Conservation (phyloP, 805 yeast genomes). For the Yarrowia sp. region DNA sequence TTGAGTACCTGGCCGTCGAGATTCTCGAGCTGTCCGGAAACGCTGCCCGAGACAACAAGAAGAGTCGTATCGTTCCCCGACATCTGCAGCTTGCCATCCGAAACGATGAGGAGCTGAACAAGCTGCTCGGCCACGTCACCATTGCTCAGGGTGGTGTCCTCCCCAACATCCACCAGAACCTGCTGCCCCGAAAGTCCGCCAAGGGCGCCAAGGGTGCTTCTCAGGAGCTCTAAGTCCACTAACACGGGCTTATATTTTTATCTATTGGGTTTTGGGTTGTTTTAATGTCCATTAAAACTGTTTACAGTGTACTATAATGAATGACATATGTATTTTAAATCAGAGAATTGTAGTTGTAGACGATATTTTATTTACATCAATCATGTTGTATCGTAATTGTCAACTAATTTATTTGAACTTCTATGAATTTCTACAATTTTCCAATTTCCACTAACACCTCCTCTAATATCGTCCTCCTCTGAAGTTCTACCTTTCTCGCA, state of each 20-base stretch:
- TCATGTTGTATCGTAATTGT: neutral
- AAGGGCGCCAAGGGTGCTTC: slow-evolving; percentile 52
- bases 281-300: slow-evolving; percentile 30
- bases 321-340: slow-evolving; percentile 23
- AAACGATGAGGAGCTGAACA: slow-evolving; percentile 98
- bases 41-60: slow-evolving; percentile 99
- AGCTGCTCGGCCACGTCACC: slow-evolving; percentile 88
- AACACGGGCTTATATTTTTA: neutral
- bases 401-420: neutral
- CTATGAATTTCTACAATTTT: neutral
- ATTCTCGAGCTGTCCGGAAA: slow-evolving; percentile 97
- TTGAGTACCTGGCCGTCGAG: slow-evolving; percentile 96
- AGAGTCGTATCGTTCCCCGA: slow-evolving; percentile 98
- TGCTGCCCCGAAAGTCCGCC: slow-evolving; percentile 71
- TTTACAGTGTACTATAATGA: slow-evolving; percentile 31
- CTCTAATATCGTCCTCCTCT: too few species aligned
- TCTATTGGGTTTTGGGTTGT: slow-evolving; percentile 37
- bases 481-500: neutral
- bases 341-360: neutral
- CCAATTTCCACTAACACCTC: too few species aligned
- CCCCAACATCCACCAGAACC: slow-evolving; percentile 94
- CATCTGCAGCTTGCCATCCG: slow-evolving; percentile 98
- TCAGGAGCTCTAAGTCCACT: slow-evolving; percentile 50
- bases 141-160: slow-evolving; percentile 99
- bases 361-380: too few species aligned